A percentile compares a stretch with the other conserved stretches of the same genome.
These are phyloP conservation scores for Chaetomiaceae sp. DNA, from an alignment of 2,329 filamentous ascomycete genomes.

Conservation along the genomic window DNA sequence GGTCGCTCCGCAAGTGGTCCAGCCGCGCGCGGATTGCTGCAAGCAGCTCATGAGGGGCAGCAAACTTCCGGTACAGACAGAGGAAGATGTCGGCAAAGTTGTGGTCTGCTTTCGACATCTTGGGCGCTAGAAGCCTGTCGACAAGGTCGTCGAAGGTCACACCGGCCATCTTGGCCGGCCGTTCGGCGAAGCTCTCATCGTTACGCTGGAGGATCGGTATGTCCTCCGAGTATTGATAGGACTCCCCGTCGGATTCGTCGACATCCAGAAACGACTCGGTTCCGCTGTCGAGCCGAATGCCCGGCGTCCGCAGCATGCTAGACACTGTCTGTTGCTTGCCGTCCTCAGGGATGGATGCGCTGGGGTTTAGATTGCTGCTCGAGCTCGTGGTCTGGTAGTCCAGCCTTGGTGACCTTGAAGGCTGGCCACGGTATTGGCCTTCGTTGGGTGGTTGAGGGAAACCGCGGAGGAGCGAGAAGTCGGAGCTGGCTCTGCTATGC, in stretches of 20 bases:
- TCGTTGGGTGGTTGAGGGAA: slow-evolving; percentile 45
- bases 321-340: slow-evolving; percentile 43
- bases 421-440: slow-evolving; percentile 37
- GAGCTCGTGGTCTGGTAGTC: slow-evolving; percentile 37
- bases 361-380: slow-evolving; percentile 28
- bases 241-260: slow-evolving; percentile 66
- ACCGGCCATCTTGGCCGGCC: slow-evolving; percentile 47
- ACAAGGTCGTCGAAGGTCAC: slow-evolving; percentile 68
- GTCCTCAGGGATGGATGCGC: slow-evolving; percentile 42
- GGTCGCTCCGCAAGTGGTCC: slow-evolving; percentile 63
- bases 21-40: slow-evolving; percentile 72
- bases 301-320: slow-evolving; percentile 47
- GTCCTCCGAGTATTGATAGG: slow-evolving; percentile 61
- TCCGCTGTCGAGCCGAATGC: slow-evolving; percentile 47
- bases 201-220: slow-evolving; percentile 62
- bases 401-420: slow-evolving; percentile 44
- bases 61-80: slow-evolving; percentile 91
- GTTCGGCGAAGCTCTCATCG: slow-evolving; percentile 57
- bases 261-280: slow-evolving; percentile 58
- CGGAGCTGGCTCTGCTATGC: slow-evolving; percentile 67
- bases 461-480: slow-evolving; percentile 57
- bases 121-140: slow-evolving; percentile 76
- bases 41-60: slow-evolving; percentile 73
- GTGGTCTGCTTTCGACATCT: slow-evolving; percentile 78
- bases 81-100: slow-evolving; percentile 89